Evolutionary conservation across 768 basidiomycete species (phyloP).

Genomic region (Leccinum longicurvipes): DNA sequence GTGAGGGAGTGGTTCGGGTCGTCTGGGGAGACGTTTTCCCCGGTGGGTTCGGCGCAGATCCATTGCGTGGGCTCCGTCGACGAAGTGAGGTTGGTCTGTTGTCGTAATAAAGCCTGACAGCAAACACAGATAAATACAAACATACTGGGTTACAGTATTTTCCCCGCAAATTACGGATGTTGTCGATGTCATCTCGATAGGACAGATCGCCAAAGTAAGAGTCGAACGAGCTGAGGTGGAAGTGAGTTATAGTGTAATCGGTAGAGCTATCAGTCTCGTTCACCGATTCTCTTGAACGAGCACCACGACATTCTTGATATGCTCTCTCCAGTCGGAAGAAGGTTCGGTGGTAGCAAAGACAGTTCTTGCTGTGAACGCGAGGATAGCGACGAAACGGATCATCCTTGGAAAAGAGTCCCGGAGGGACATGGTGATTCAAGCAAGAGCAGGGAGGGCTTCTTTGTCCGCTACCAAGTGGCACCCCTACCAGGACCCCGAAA

Average conservation of each 20-base stretch:
- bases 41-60: constrained; percentile 19
- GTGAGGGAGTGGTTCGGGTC: constrained; percentile 26
- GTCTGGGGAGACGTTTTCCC: constrained; percentile 19
- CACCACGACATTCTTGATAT: constrained; percentile 25
- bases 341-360: not conserved
- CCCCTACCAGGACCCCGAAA: too few species aligned
- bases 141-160: constrained; percentile 26
- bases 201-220: constrained; percentile 28
- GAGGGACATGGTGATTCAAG: not conserved
- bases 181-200: constrained; percentile 21
- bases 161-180: constrained; percentile 17
- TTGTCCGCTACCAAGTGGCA: too few species aligned
- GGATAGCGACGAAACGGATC: constrained; percentile 3
- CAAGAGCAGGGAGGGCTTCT: not conserved
- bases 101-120: not conserved
- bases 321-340: constrained; percentile 21
- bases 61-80: constrained; percentile 1
- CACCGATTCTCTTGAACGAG: constrained; percentile 28
- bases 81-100: constrained; percentile 13
- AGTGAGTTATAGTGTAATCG: not conserved
- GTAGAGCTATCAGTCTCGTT: not conserved
- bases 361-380: constrained; percentile 2
- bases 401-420: constrained; percentile 6
- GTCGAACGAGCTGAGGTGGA: constrained; percentile 20
- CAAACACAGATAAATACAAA: not conserved